Conservation (phyloP, 768 basidiomycete species). For the Boletus rubescentipes region DNA sequence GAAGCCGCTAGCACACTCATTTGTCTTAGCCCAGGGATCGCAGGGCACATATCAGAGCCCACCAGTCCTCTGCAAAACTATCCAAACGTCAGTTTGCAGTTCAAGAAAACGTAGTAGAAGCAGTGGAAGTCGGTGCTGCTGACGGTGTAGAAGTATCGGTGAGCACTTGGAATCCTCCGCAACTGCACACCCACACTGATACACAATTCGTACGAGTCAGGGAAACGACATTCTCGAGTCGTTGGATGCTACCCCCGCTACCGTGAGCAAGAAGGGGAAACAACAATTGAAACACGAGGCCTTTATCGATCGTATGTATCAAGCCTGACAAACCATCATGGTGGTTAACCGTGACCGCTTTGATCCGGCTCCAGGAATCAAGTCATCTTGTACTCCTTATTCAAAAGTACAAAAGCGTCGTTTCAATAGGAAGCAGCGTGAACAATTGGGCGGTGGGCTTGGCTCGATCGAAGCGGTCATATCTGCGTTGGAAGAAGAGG, state of each 20-base stretch:
- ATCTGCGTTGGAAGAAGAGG: conserved; percentile 47
- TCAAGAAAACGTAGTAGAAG: conserved; percentile 48
- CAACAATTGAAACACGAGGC: conserved; percentile 62
- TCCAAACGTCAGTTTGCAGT: conserved; percentile 49
- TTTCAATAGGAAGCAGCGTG: conserved; percentile 65
- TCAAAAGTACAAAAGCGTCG: conserved; percentile 74
- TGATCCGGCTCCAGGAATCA: conserved; percentile 41
- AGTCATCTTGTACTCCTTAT: conserved; percentile 49
- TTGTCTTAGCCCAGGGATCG: conserved; percentile 34
- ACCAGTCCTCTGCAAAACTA: conserved; percentile 52
- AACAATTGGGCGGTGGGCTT: conserved; percentile 53
- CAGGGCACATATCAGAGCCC: conserved; percentile 44
- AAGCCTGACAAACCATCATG: background rate
- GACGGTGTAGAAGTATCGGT: conserved; percentile 40
- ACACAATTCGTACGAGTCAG: conserved; percentile 27
- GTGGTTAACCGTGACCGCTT: background rate
- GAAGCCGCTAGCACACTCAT: conserved; percentile 8
- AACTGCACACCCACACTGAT: background rate
- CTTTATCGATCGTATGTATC: conserved; percentile 59
- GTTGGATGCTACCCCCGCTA: conserved; percentile 27
- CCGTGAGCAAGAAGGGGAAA: conserved; percentile 64
- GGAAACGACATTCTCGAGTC: conserved; percentile 44
- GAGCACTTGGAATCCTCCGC: conserved; percentile 15
- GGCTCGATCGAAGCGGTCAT: conserved; percentile 55
- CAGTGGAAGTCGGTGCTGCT: conserved; percentile 44